Evolutionary conservation across 2,329 filamentous ascomycete species (phyloP).

Genomic region (Diaporthe citriasiana): DNA sequence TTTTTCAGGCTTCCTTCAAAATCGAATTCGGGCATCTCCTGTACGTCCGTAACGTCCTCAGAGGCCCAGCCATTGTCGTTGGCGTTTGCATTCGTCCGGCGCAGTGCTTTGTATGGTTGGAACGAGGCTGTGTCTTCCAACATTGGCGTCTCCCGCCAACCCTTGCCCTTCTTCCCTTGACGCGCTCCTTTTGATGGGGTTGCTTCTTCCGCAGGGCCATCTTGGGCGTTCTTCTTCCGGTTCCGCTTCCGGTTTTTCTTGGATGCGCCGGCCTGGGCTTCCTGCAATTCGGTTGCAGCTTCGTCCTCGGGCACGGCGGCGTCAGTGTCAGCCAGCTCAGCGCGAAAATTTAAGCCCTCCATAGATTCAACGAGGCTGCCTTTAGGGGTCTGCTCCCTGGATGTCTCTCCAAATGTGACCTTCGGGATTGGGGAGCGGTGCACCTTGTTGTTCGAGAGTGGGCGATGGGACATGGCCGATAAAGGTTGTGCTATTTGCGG

Average conservation of each 20-base stretch:
- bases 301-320: slow-evolving; percentile 43
- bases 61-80: slow-evolving; percentile 91
- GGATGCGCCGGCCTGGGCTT: slow-evolving; percentile 45
- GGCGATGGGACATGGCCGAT: slow-evolving; percentile 18
- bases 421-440: slow-evolving; percentile 37
- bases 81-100: slow-evolving; percentile 65
- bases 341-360: slow-evolving; percentile 46
- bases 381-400: slow-evolving; percentile 44
- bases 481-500: slow-evolving; percentile 46
- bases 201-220: slow-evolving; percentile 47
- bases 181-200: slow-evolving; percentile 43
- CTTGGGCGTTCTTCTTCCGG: slow-evolving; percentile 51
- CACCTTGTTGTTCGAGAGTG: slow-evolving; percentile 28
- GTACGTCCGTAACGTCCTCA: slow-evolving; percentile 94
- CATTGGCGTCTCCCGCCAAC: slow-evolving; percentile 73
- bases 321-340: slow-evolving; percentile 43
- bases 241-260: slow-evolving; percentile 51
- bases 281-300: slow-evolving; percentile 43
- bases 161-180: slow-evolving; percentile 59
- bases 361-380: slow-evolving; percentile 44
- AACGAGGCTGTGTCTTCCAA: slow-evolving; percentile 73
- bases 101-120: slow-evolving; percentile 73
- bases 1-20: slow-evolving; percentile 91
- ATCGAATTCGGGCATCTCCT: slow-evolving; percentile 94
- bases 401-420: slow-evolving; percentile 34